phyloP scores from a whole-genome alignment of 176 grass and related monocot species.

The Areca catechu region DNA sequence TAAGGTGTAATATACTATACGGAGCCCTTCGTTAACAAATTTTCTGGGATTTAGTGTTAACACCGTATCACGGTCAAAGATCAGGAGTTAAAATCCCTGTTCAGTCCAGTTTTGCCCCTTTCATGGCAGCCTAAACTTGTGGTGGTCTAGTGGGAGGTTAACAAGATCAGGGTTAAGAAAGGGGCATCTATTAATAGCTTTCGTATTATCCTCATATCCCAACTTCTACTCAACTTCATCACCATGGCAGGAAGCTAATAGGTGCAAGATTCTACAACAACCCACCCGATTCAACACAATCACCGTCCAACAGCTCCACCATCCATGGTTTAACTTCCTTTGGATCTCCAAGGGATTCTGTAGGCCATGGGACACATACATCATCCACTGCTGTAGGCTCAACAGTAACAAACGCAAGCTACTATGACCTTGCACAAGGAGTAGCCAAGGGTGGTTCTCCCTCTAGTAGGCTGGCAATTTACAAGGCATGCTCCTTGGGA shows the following conservation, averaged over 20 bases:
- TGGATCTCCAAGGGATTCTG: constrained; percentile 60
- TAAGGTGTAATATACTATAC: too few relatives aligned
- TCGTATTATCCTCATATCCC: too few relatives aligned
- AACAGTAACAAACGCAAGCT: constrained; percentile 39
- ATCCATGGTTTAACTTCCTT: neutral
- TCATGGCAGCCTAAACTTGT: too few relatives aligned
- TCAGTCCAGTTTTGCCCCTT: too few relatives aligned
- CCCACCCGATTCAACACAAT: constrained; percentile 24
- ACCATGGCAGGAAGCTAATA: constrained; percentile 66
- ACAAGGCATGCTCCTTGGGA: constrained; percentile 82
- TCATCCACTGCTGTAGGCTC: constrained; percentile 72
- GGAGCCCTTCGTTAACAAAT: too few relatives aligned
- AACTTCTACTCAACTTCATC: neutral
- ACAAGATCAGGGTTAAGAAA: too few relatives aligned
- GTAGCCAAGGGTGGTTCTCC: constrained; percentile 69
- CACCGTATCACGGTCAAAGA: too few relatives aligned
- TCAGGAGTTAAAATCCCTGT: too few relatives aligned
- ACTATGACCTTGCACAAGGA: constrained; percentile 69
- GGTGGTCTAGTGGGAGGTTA: too few relatives aligned
- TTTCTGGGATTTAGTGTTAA: too few relatives aligned
- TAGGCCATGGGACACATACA: constrained; percentile 82
- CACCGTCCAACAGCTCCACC: constrained; percentile 26
- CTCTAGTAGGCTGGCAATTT: constrained; percentile 53
- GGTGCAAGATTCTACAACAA: constrained; percentile 74
- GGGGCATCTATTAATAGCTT: too few relatives aligned